Conservation (phyloP, 768 basidiomycete genomes). For the Hydnomerulius pinastri region DNA sequence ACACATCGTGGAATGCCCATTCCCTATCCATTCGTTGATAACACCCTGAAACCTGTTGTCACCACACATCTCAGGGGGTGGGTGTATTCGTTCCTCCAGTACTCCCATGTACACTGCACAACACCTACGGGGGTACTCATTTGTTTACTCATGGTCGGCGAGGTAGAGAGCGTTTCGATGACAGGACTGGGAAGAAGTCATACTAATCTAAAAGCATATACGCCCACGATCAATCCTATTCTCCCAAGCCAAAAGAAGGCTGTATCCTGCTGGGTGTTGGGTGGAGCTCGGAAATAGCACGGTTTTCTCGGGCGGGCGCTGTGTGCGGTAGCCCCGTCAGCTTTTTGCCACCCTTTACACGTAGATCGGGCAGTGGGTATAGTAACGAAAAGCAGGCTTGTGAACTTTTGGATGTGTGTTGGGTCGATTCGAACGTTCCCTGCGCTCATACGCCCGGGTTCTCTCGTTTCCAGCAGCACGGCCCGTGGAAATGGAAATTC, state of each 20-base stretch:
- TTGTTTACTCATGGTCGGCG: background rate
- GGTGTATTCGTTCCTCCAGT: background rate
- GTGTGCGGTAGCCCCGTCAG: background rate
- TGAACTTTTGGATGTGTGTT: constrained; percentile 1
- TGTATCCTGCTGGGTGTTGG: no score
- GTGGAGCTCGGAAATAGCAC: constrained; percentile 11
- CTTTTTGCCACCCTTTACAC: background rate
- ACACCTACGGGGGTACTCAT: background rate
- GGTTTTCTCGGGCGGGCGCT: constrained; percentile 1
- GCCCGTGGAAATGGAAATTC: constrained; percentile 18
- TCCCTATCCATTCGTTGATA: background rate
- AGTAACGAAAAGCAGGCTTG: constrained; percentile 13
- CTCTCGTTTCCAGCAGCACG: background rate
- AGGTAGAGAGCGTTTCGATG: background rate
- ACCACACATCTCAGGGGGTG: no score
- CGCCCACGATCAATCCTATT: constrained; percentile 5
- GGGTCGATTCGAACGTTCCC: constrained; percentile 21
- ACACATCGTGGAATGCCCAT: no score
- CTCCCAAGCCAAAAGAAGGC: constrained; percentile 7
- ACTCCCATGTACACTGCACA: background rate
- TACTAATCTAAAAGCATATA: constrained; percentile 3
- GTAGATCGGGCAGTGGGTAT: background rate
- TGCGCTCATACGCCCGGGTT: background rate
- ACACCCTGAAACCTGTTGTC: background rate
- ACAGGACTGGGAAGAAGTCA: constrained; percentile 10